Percentiles rank a stretch among this genome's conserved stretches.
Conservation (phyloP, 2,329 filamentous ascomycete species). For the Mycogone perniciosa region DNA sequence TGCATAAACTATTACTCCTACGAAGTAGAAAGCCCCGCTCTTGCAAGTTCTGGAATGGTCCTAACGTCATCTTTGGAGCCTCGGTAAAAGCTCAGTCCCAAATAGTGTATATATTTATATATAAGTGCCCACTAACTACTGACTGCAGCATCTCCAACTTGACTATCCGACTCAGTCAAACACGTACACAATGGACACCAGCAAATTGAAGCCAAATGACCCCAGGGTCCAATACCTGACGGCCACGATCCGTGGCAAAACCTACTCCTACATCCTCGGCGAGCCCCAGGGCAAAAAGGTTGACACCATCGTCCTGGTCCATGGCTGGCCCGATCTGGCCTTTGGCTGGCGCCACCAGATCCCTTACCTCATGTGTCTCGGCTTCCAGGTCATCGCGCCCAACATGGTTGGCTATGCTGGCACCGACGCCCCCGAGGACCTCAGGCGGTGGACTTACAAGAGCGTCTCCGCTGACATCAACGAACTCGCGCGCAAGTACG, state of each 20-base stretch:
- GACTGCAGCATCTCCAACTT: background rate
- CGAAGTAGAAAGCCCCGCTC: too few relatives aligned
- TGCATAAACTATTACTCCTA: too few relatives aligned
- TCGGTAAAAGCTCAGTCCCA: too few relatives aligned
- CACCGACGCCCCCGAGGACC: slow-evolving; percentile 60
- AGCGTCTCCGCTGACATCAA: slow-evolving; percentile 68
- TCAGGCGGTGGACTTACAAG: slow-evolving; percentile 63
- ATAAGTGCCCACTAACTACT: background rate
- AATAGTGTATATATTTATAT: background rate
- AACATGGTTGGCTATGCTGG: slow-evolving; percentile 84
- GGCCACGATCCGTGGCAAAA: slow-evolving; percentile 59
- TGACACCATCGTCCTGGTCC: slow-evolving; percentile 51
- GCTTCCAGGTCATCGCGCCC: slow-evolving; percentile 72
- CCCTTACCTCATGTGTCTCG: slow-evolving; percentile 63
- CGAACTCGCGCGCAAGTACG: slow-evolving; percentile 56
- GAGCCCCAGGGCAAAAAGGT: slow-evolving; percentile 39
- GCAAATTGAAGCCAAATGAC: slow-evolving; percentile 62
- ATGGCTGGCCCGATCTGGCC: slow-evolving; percentile 78
- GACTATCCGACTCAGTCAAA: too few relatives aligned
- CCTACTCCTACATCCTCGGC: slow-evolving; percentile 59
- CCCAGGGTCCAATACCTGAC: slow-evolving; percentile 58
- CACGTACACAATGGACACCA: slow-evolving; percentile 38
- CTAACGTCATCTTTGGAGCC: too few relatives aligned
- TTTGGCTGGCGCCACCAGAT: slow-evolving; percentile 90
- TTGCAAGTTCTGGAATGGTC: too few relatives aligned